Percentiles rank a stretch among this genome's conserved stretches.
Conservation (phyloP, 345 rosid species). For the Aquilaria malaccensis region DNA sequence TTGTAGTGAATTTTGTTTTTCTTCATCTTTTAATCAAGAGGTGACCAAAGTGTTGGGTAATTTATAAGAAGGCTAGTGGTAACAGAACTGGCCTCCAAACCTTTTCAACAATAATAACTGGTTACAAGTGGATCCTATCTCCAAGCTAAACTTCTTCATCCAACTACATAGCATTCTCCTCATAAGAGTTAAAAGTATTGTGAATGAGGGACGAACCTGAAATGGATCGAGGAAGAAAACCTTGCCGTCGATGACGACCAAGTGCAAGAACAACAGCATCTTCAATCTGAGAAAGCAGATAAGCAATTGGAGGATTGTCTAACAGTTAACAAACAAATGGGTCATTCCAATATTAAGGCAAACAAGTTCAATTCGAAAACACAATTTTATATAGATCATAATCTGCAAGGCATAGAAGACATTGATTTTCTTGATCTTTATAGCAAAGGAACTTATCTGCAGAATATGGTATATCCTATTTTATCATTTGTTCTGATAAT, state of each 20-base stretch:
- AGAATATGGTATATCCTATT: too few species aligned
- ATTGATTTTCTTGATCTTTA: too few species aligned
- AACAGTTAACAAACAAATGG: neutral
- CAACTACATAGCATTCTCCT: neutral
- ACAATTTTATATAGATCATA: neutral
- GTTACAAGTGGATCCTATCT: neutral
- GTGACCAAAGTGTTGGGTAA: too few species aligned
- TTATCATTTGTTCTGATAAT: too few species aligned
- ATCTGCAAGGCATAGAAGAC: too few species aligned
- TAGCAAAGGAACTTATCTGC: too few species aligned
- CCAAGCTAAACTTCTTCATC: neutral
- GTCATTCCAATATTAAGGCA: neutral
- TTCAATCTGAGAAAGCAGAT: constrained; percentile 52
- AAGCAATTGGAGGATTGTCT: neutral
- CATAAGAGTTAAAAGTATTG: neutral
- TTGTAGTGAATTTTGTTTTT: too few species aligned
- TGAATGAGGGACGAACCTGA: constrained; percentile 29
- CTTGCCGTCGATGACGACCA: constrained; percentile 50
- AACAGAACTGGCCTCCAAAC: neutral
- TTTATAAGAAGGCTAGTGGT: neutral
- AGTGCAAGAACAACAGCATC: constrained; percentile 81
- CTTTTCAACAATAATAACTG: neutral
- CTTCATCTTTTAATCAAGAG: too few species aligned
- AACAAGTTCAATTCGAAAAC: neutral
- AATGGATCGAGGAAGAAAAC: constrained; percentile 39